Percentiles rank a stretch among this genome's conserved stretches.
phyloP scores from a whole-genome alignment of 2,329 filamentous ascomycete species.

The Gaeumannomyces sp. region DNA sequence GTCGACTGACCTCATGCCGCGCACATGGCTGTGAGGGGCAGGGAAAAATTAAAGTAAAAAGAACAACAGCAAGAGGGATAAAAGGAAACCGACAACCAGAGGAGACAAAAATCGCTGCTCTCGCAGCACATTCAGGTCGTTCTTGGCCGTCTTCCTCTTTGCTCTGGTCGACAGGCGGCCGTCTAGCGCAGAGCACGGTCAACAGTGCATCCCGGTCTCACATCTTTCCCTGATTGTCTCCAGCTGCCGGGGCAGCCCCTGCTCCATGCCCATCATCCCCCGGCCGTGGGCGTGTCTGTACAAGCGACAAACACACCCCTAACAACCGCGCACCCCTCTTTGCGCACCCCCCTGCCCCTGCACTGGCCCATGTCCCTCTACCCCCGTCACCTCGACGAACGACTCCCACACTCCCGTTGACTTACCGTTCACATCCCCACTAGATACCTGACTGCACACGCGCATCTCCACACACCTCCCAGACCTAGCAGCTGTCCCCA shows the following conservation, averaged over 20 bases:
- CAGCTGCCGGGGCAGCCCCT: not conserved
- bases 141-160: not conserved
- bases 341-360: not conserved
- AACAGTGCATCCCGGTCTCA: not conserved
- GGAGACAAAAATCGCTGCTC: not conserved
- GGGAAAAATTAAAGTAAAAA: not conserved
- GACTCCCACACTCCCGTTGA: not conserved
- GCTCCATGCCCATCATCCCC: not conserved
- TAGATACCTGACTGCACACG: not conserved
- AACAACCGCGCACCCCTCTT: not conserved
- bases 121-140: not conserved
- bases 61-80: not conserved
- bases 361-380: not conserved
- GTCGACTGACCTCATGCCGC: not conserved
- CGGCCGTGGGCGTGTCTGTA: not conserved
- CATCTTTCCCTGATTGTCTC: not conserved
- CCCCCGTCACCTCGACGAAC: not conserved
- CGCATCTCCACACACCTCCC: not conserved
- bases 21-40: not conserved
- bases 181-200: not conserved
- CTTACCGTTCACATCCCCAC: not conserved
- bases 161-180: no score
- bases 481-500: not conserved
- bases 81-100: not conserved
- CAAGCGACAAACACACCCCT: not conserved